Percentiles rank a stretch among this genome's conserved stretches.
Evolutionary conservation across 2,329 filamentous ascomycete genomes (phyloP).

Genomic region (Penicillium sp.): DNA sequence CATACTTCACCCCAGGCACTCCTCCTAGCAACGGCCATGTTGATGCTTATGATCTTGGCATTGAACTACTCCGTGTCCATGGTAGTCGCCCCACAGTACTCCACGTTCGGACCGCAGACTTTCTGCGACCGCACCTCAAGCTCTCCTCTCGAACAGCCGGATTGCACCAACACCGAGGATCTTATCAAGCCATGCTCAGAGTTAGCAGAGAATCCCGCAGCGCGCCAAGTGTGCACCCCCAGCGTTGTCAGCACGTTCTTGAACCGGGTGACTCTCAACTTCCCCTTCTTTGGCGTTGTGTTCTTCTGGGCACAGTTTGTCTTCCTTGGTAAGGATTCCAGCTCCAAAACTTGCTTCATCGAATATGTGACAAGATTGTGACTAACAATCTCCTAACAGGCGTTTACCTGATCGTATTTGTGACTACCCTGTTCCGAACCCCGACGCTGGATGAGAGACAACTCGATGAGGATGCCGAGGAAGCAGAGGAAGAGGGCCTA

Average conservation of each 20-base stretch:
- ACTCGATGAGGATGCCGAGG: conserved; percentile 85
- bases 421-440: conserved; percentile 76
- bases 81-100: conserved; percentile 93
- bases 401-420: conserved; percentile 78
- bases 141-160: conserved; percentile 65
- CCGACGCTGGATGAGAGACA: conserved; percentile 75
- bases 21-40: conserved; percentile 84
- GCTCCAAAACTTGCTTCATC: not conserved
- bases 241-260: conserved; percentile 90
- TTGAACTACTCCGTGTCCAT: conserved; percentile 92
- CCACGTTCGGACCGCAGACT: conserved; percentile 90
- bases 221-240: conserved; percentile 82
- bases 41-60: conserved; percentile 84
- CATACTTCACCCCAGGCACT: conserved; percentile 90
- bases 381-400: conserved; percentile 27
- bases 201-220: conserved; percentile 67
- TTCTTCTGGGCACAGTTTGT: conserved; percentile 96
- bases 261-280: conserved; percentile 89
- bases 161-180: conserved; percentile 68
- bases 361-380: not conserved
- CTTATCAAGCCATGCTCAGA: conserved; percentile 83
- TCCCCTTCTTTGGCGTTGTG: conserved; percentile 91
- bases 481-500: conserved; percentile 90
- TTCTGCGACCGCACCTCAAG: conserved; percentile 76
- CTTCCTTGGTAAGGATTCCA: conserved; percentile 64